Base-by-base conservation (phyloP, 176 grass and related monocot genomes). In the Urochloa ruziziensis region DNA sequence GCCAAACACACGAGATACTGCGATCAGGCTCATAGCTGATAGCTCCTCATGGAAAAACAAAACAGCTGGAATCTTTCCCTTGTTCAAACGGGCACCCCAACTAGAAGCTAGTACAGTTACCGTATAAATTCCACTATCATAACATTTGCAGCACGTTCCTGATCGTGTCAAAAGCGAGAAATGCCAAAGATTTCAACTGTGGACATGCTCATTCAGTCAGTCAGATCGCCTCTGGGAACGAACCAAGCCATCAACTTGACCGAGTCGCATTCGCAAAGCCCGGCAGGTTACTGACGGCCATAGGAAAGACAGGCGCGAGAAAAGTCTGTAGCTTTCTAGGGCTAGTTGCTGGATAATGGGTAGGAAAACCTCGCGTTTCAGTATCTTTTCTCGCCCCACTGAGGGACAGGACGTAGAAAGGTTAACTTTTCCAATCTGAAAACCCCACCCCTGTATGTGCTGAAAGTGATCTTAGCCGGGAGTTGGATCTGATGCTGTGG, bases 131-230 rank as follows among this genome's bases (percentile, higher is more conserved):
- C 64, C 56, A 82, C 77, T 49, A 48, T 61, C 48, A 62, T 24
- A 74, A 25, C 32, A 68, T 40, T 43, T 49, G 51, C 21, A 67
- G 24, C 74, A 87, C 84, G 67, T 90, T 87, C 61, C 52, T 80
- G 51, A 79, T 87, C 59, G 21, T 49, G 84, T 87, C 89, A 87
- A 90, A 90, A 87, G 84, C 51, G 58, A 83, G 59, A 83, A 79
- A 80, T 17, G 51, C 67, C 80, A 87, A 83, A 74, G 32, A 49
- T 86, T 90, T 86, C 88, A 86, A 86, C 66, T 44, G 32, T 74
- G 18, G 78, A 37, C 51, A 58, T 48, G 51, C 53, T 70, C 16
- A 72, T 72, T 48, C 69, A 72, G 69, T 71, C 60, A n/a, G 66
- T 36, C 67, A 60, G 73, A 77, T 84, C 24, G 2, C 34, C 46